Conservation (phyloP, 75 land plant species). For the Azolla pinnata region DNA sequence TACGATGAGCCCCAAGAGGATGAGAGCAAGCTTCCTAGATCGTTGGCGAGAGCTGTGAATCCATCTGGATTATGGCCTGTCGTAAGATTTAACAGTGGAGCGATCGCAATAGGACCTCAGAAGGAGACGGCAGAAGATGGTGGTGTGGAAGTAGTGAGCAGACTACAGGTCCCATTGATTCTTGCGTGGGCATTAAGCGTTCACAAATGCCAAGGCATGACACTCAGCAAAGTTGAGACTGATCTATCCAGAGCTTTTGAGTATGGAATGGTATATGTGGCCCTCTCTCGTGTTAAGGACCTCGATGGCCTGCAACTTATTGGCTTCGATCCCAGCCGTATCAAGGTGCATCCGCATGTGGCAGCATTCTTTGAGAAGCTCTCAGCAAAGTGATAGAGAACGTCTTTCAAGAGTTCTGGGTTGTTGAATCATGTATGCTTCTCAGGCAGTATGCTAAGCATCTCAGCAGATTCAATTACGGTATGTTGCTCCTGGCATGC, state of each 20-base stretch:
- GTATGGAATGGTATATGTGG: slow-evolving; percentile 36
- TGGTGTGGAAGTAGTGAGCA: slow-evolving; percentile 17
- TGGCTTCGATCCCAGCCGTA: slow-evolving; percentile 18
- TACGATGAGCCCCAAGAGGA: slow-evolving; percentile 11
- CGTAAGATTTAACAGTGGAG: slow-evolving; percentile 18
- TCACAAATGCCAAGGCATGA: slow-evolving; percentile 42
- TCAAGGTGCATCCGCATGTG: slow-evolving; percentile 23
- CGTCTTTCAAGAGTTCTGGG: neutral
- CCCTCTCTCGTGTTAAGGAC: slow-evolving; percentile 28
- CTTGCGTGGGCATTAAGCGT: slow-evolving; percentile 36
- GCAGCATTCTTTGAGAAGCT: neutral
- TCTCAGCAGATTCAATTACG: neutral
- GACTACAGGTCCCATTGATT: slow-evolving; percentile 27
- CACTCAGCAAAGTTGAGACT: slow-evolving; percentile 31
- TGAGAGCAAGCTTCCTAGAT: neutral
- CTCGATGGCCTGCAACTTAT: slow-evolving; percentile 30
- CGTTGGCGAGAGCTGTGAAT: slow-evolving; percentile 6
- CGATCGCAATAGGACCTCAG: slow-evolving; percentile 16
- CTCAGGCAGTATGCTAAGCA: neutral
- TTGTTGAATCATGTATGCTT: neutral
- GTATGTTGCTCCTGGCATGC: neutral
- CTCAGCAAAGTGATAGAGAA: too few species aligned
- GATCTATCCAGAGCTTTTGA: slow-evolving; percentile 24
- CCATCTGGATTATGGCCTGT: slow-evolving; percentile 24
- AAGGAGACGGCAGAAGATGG: slow-evolving; percentile 21